Evolutionary conservation across 1,284 basidiomycete species (phyloP).

Genomic region (Cutaneotrichosporon cavernicola): DNA sequence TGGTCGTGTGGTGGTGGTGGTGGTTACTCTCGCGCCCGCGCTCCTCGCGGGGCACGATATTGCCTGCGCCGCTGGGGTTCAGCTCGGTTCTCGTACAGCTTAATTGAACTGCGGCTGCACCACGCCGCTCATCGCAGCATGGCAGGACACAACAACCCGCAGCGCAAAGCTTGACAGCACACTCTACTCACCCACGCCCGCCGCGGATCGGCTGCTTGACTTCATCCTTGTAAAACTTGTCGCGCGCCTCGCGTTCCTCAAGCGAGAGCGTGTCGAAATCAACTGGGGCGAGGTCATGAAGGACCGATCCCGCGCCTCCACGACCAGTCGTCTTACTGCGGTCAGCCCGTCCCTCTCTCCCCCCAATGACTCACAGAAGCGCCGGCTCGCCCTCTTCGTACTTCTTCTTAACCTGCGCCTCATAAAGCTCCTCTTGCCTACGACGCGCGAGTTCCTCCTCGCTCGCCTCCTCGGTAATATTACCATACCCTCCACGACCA

Average conservation of each 20-base stretch:
- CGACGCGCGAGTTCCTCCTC: conserved; percentile 31
- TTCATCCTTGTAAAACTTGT: conserved; percentile 41
- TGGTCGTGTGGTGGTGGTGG: conserved; percentile 34
- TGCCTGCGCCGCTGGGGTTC: conserved; percentile 45
- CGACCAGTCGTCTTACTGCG: conserved; percentile 41
- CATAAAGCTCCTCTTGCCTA: conserved; percentile 36
- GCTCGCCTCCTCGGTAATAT: conserved; percentile 42
- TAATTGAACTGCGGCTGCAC: too few species aligned
- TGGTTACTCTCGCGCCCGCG: conserved; percentile 29
- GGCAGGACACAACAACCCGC: too few species aligned
- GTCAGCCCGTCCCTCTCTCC: conserved; percentile 3
- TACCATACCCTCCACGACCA: conserved; percentile 52
- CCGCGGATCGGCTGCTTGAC: conserved; percentile 31
- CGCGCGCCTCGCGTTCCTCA: conserved; percentile 47
- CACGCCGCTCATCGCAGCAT: too few species aligned
- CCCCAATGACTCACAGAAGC: background rate
- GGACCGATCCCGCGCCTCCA: conserved; percentile 48
- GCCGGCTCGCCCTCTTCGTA: conserved; percentile 38
- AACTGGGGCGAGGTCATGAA: conserved; percentile 26
- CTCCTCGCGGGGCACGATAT: conserved; percentile 25
- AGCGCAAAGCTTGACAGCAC: too few species aligned
- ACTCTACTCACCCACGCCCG: conserved; percentile 37
- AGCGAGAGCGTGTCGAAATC: conserved; percentile 38
- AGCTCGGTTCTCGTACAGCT: background rate
- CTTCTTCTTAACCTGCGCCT: conserved; percentile 39